These are phyloP conservation scores for Aschersonia sp. DNA, from an alignment of 2,329 filamentous ascomycete species.

Conservation along the genomic window DNA sequence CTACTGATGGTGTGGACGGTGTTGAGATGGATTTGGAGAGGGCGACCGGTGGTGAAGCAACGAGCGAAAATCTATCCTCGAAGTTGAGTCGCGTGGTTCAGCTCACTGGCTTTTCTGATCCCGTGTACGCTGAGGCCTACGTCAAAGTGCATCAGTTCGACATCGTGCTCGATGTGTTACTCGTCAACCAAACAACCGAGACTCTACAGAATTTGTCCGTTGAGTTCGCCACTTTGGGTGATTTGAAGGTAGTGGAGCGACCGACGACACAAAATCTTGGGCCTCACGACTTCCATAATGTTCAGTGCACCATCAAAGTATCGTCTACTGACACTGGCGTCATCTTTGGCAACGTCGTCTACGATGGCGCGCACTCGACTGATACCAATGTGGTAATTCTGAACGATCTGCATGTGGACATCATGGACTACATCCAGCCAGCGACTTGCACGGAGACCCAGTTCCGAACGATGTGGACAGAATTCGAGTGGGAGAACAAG, in stretches of 20 bases:
- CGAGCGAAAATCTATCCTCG: conserved; percentile 72
- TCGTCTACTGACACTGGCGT: conserved; percentile 96
- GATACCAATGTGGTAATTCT: conserved; percentile 96
- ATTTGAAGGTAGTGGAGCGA: conserved; percentile 93
- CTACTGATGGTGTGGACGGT: conserved; percentile 66
- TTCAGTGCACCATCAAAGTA: conserved; percentile 97
- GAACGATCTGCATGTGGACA: conserved; percentile 95
- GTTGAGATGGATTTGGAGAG: conserved; percentile 83
- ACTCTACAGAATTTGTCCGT: conserved; percentile 95
- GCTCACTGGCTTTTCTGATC: conserved; percentile 93
- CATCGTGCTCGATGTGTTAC: conserved; percentile 86
- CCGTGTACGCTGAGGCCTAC: conserved; percentile 97
- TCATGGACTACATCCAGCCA: conserved; percentile 99
- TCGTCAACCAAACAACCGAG: conserved; percentile 95
- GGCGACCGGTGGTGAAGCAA: conserved; percentile 80
- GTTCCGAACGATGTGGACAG: conserved; percentile 99
- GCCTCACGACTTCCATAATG: conserved; percentile 93
- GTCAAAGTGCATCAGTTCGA: conserved; percentile 99
- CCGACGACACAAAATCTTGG: conserved; percentile 93
- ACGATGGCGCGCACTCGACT: conserved; percentile 82
- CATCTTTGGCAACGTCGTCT: conserved; percentile 97
- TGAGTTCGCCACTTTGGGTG: conserved; percentile 94
- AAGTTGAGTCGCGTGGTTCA: conserved; percentile 95
- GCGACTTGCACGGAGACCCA: conserved; percentile 94
- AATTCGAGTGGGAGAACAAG: conserved; percentile 99